Conservation (phyloP, 179 eudicot genomes). For the Corrigiola litoralis region DNA sequence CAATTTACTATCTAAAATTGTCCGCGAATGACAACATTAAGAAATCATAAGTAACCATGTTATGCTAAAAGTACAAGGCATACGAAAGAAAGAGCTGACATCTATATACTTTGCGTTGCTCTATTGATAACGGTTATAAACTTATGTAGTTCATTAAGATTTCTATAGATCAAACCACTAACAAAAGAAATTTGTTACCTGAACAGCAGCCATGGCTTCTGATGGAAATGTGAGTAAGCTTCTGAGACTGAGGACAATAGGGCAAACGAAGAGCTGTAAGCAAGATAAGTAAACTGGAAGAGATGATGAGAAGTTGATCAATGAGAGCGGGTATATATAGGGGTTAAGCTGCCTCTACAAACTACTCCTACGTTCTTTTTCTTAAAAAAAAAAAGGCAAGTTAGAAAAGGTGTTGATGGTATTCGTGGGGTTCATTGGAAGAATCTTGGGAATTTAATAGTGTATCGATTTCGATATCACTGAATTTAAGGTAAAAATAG, state of each 20-base stretch:
- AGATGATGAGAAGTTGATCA: slow-evolving; percentile 24
- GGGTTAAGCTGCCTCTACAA: not conserved
- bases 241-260: not conserved
- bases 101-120: no score
- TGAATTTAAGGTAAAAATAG: slow-evolving; percentile 17
- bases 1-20: no score
- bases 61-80: no score
- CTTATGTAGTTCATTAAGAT: no score
- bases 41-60: no score
- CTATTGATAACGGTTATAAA: no score
- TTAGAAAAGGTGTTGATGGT: no score
- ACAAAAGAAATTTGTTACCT: slow-evolving; percentile 39
- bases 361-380: no score
- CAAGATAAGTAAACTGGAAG: not conserved
- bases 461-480: slow-evolving; percentile 12
- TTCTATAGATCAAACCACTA: no score
- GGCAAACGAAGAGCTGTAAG: not conserved
- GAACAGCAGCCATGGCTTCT: slow-evolving; percentile 34
- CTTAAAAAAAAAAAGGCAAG: not conserved
- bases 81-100: no score
- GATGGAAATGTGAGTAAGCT: slow-evolving; percentile 3
- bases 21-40: no score
- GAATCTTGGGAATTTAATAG: slow-evolving; percentile 23
- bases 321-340: slow-evolving; percentile 31
- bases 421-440: slow-evolving; percentile 11